phyloP scores from a whole-genome alignment of 148 eudicot species.

The Camellia japonica region DNA sequence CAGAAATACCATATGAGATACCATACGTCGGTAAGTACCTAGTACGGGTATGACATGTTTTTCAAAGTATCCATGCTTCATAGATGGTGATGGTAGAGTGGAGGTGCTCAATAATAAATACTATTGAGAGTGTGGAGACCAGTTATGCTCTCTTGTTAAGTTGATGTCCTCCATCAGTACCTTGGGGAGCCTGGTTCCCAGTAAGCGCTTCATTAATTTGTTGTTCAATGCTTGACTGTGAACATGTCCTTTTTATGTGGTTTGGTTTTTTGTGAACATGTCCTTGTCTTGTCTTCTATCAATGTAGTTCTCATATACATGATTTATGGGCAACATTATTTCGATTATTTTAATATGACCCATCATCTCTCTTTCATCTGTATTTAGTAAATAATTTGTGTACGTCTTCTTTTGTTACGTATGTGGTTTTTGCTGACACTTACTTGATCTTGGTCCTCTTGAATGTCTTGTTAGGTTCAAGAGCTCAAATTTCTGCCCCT shows the following conservation, averaged over 20 bases:
- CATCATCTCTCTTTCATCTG: neutral
- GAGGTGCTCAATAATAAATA: no score
- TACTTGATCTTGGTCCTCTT: slow-evolving; percentile 5
- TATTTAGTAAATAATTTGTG: neutral
- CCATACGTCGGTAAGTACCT: no score
- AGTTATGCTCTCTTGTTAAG: no score
- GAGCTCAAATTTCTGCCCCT: slow-evolving; percentile 81
- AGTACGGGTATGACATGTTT: no score
- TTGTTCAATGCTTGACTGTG: neutral
- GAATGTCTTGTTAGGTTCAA: slow-evolving; percentile 41
- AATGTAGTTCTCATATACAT: neutral
- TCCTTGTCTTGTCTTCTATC: neutral
- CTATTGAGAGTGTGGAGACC: no score
- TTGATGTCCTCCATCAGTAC: neutral
- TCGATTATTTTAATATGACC: neutral
- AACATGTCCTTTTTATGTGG: neutral
- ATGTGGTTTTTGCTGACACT: neutral
- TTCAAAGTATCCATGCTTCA: no score
- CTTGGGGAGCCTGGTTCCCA: neutral
- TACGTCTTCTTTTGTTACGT: neutral
- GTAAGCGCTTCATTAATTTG: neutral
- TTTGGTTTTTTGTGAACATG: neutral
- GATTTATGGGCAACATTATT: neutral
- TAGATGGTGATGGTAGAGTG: no score
- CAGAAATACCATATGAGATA: no score